A percentile compares a stretch with the other conserved stretches of the same genome.
These are phyloP conservation scores for Guadua angustifolia DNA, from an alignment of 176 grass and related monocot genomes.

Conservation along the genomic window DNA sequence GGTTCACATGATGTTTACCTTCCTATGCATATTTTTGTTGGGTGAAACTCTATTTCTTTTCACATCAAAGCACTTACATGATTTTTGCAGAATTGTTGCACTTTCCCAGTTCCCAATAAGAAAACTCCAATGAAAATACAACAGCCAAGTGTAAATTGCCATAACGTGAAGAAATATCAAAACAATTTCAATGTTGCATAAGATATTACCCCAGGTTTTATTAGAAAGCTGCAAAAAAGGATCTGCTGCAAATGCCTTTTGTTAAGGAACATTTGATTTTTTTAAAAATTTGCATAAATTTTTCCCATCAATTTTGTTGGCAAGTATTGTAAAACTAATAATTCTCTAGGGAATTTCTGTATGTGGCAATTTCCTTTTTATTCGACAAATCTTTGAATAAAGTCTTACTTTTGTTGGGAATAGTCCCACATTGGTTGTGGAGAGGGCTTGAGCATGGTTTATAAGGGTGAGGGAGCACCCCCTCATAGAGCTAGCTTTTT, in stretches of 20 bases:
- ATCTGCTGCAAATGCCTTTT: not conserved
- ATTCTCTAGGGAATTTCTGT: too few relatives aligned
- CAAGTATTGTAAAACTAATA: not conserved
- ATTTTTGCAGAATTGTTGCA: not conserved
- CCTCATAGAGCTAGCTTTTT: too few relatives aligned
- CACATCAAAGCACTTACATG: not conserved
- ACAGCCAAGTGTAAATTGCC: not conserved
- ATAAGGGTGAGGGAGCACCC: too few relatives aligned
- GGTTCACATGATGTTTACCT: conserved; percentile 26
- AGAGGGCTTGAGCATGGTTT: too few relatives aligned
- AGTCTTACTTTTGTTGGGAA: too few relatives aligned
- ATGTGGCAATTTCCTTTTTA: not conserved
- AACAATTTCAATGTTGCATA: not conserved
- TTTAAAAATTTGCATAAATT: not conserved
- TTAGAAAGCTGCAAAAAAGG: conserved; percentile 1
- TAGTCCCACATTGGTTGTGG: too few relatives aligned
- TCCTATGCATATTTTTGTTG: conserved; percentile 35
- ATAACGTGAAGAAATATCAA: not conserved
- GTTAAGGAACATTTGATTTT: not conserved
- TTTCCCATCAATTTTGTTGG: not conserved
- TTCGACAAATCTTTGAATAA: not conserved
- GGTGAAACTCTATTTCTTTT: conserved; percentile 25
- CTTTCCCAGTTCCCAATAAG: not conserved
- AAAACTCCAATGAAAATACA: conserved; percentile 6
- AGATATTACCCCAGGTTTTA: not conserved